Base-by-base conservation (phyloP, 176 grass and related monocot genomes). In the Oryza officinalis region DNA sequence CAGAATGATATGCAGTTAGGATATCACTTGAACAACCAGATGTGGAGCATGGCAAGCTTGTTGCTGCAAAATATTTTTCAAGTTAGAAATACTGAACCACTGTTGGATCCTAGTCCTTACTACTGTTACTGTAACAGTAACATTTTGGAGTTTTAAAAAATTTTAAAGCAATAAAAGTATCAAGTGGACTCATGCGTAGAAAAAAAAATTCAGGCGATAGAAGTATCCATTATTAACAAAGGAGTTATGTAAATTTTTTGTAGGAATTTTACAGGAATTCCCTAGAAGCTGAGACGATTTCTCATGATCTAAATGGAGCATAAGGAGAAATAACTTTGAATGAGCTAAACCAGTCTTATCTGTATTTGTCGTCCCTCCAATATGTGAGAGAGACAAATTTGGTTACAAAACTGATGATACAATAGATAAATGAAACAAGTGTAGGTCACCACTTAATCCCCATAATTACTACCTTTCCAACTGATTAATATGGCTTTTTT, bases 381-480 rank as follows among this genome's bases (percentile, higher is more conserved):
- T 72, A 23, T 61, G 57, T 22, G 72, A 75, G 67, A 75, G 67
- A 71, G 12, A 44, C 10, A 40, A 72, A 72, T 67, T 25, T 38
- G 32, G 9, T 54, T 85, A 73, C 44, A 82, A 86, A 78, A 90
- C 78, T 45, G n/a, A 82, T 67, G 35, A 37, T 73, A 17, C 15
- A 28, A 13, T 45, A 60, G 8, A 65, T 4, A 13, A 5, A 3
- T 9, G 18, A 54, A 73, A 54, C 6, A 76, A 76, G 26, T 10
- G 4, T 6, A 37, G 35, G 27, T 6, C 63, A 65, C 27, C 87
- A 57, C 22, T 57, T 50, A 72, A 64, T 22, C 30, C 14, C 14
- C 14, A 18, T 50, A 57, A 57, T 37, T 44, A 41, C 30, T 60
- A 67, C 74, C 0, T 25, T 33, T 25, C 28, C 54, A 77, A 52